Evolutionary conservation across 106 monocot species (phyloP), one percentile per base, ranked within the genome.

Genomic region (Agapanthus africanus): DNA sequence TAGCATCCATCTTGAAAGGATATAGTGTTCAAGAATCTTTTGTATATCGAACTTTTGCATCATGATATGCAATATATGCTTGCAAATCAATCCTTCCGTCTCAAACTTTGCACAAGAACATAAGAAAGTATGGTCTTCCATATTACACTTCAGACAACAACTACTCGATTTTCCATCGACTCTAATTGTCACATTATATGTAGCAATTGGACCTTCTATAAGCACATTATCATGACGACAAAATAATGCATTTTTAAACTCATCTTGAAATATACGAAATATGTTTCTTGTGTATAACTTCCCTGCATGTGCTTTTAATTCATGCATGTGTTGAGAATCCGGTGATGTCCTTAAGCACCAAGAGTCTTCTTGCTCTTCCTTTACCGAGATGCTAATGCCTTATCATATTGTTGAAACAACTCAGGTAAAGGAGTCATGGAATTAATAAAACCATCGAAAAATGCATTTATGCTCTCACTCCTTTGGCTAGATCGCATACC

Each of bases 341-440:
- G 19, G 66, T 37, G 26, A 40, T 18, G 52, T 57, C 37, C 70
- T 50, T n/a, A 71, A 40, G 35, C 54, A 71, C 9, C 41, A 44
- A 14, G 71, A 34, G 59, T 76, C 76, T 25, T 71, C 80, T 27
- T 80, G 51, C 16, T 32, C 14, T 47, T 80, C 80, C 32, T 57
- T 71, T 31, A 64, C 71, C 22, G 70, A 41, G 13, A 11, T 26
- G 54, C 70, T 9, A 47, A 7, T 27, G 28, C 39, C 10, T 46
- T 30, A 33, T 76, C 76, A 16, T 76, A 76, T 50, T 81, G 65
- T 31, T 68, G 40, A 9, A 76, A 30, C 33, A 81, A 81, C 19
- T 49, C 59, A 54, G 67, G 70, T 11, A 76, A 14, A 14, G 66
- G 40, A n/a, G 81, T 76, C 38, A 38, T 71, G 11, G 71, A 54